Evolutionary conservation across 805 yeast species (phyloP), one percentile per base, ranked within the genome.

Genomic region (Saccharomycopsis capsularis): DNA sequence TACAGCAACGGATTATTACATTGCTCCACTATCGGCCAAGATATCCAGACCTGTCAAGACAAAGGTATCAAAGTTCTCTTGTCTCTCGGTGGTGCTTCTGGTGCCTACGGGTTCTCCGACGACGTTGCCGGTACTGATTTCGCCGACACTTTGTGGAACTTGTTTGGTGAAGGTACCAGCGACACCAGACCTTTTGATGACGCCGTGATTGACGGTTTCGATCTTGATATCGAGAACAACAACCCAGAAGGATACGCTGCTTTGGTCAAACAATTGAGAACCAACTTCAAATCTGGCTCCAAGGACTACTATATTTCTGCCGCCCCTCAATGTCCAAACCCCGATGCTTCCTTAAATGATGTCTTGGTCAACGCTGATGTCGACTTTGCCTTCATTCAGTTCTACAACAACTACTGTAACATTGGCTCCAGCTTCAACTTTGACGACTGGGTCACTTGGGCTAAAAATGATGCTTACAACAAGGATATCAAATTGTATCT

Each of bases 201-300:
- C 57, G 71, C 95, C 1, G 64, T 82, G 22, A 71, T 91, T 41
- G 97, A 91, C 65, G 98, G 98, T 16, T 90, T 89, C 63, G 98
- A 91, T 65, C 81, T 90, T 55, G 98, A 91, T 65, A 79, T 86
- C 58, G 98, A 91, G 65, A 75, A 78, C 61, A 71, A 71, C 52
- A 64, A 71, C 50, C 71, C 74, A 44, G 68, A 70, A 1, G 96
- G 95, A n/a, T 84, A 82, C 59, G 75, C 78, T 34, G 76, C 82
- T 15, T 63, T 83, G 46, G 85, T 78, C 13, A 69, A 64, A 38
- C 69, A 73, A 56, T 59, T 81, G 53, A 68, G 77, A 56, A 49
- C 52, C 3, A 57, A 61, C 3, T 65, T 68, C 48, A 75, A 68
- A 5, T 68, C 68, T 43, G 61, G 74, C 4, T 64, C 79, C 23